Evolutionary conservation across 495 filamentous ascomycete species (phyloP).

Genomic region (Lasiosphaeriaceae sp.): DNA sequence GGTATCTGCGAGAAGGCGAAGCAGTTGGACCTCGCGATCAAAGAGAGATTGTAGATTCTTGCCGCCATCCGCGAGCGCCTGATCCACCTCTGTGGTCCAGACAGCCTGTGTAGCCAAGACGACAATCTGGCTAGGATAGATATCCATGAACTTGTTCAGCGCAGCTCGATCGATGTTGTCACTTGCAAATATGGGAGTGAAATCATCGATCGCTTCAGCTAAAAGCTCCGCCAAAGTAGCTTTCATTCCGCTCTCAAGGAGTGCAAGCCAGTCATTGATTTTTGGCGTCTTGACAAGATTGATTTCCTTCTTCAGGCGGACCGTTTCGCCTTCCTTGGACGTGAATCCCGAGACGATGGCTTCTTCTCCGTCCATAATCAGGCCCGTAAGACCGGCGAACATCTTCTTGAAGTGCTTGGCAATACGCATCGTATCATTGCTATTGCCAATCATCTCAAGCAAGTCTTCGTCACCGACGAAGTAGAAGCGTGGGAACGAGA

Average conservation of each 20-base stretch:
- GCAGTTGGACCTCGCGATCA: slow-evolving; percentile 71
- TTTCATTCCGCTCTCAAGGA: slow-evolving; percentile 92
- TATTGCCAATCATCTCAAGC: slow-evolving; percentile 99
- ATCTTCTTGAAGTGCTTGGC: slow-evolving; percentile 99
- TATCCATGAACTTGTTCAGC: slow-evolving; percentile 71
- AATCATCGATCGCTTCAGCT: slow-evolving; percentile 77
- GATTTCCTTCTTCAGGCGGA: slow-evolving; percentile 81
- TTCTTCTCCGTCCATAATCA: slow-evolving; percentile 81
- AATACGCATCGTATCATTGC: slow-evolving; percentile 91
- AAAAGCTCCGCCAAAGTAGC: slow-evolving; percentile 85
- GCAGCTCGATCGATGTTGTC: slow-evolving; percentile 59
- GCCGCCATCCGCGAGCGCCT: slow-evolving; percentile 66
- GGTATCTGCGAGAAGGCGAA: slow-evolving; percentile 76
- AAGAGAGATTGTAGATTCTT: slow-evolving; percentile 61
- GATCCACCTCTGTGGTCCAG: slow-evolving; percentile 84
- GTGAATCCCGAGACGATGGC: slow-evolving; percentile 84
- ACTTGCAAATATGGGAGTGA: slow-evolving; percentile 64
- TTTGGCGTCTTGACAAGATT: slow-evolving; percentile 87
- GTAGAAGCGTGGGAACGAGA: slow-evolving; percentile 97
- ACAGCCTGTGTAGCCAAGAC: slow-evolving; percentile 93
- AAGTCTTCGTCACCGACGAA: slow-evolving; percentile 99
- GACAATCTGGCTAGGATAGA: slow-evolving; percentile 90
- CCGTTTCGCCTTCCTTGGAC: slow-evolving; percentile 92
- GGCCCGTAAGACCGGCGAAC: slow-evolving; percentile 91
- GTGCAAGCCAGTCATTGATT: slow-evolving; percentile 96